Percentiles rank a stretch among this genome's conserved stretches.
Evolutionary conservation across 139 green algal genomes (phyloP).

Genomic region (Closterium sp.): DNA sequence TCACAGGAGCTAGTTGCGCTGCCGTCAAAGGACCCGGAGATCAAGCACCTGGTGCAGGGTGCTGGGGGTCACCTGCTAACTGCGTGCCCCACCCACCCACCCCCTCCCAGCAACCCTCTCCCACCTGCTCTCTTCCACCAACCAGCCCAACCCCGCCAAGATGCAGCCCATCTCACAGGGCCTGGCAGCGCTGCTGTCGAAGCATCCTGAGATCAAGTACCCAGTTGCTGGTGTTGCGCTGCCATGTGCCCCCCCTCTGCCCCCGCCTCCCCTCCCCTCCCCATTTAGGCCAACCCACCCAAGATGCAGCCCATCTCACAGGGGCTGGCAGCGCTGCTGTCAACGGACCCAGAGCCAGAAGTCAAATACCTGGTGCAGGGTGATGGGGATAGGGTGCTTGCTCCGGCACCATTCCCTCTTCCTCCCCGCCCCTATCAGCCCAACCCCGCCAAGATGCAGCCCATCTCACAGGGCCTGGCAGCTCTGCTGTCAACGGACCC

Average conservation of each 20-base stretch:
- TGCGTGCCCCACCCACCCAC: not conserved
- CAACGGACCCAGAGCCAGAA: constrained; percentile 66
- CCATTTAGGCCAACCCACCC: constrained; percentile 64
- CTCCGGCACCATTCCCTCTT: too few relatives aligned
- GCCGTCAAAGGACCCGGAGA: constrained; percentile 63
- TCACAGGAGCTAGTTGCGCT: constrained; percentile 53
- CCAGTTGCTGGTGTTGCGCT: too few relatives aligned
- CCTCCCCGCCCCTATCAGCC: not conserved
- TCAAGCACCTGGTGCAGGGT: too few relatives aligned
- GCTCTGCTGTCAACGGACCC: constrained; percentile 52
- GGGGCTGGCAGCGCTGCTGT: constrained; percentile 48
- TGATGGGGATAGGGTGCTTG: constrained; percentile 79
- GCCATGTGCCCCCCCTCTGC: not conserved
- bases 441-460: constrained; percentile 77
- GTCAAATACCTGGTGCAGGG: constrained; percentile 85
- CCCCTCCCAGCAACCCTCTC: not conserved
- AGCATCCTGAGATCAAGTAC: constrained; percentile 79
- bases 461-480: constrained; percentile 62
- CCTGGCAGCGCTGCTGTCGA: constrained; percentile 35
- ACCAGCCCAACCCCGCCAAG: constrained; percentile 72
- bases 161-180: constrained; percentile 68
- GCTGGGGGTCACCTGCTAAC: constrained; percentile 46
- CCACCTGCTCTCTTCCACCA: not conserved
- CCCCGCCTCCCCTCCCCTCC: not conserved
- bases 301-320: constrained; percentile 71